Conservation (phyloP, 805 yeast species). For the Candida palmyrensis region DNA sequence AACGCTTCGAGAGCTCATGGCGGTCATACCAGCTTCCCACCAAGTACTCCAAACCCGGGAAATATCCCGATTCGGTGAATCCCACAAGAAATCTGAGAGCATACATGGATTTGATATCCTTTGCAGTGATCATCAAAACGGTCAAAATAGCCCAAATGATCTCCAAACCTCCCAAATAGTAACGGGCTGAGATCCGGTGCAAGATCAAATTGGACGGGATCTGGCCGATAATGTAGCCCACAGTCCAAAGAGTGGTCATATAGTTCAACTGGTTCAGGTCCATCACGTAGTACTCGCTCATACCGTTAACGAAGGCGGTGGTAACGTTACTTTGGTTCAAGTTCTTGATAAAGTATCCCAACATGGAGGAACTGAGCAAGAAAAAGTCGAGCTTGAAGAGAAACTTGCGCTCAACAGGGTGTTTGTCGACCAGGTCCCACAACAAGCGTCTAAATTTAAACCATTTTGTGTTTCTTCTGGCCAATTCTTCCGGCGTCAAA, state of each 20-base stretch:
- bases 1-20: slow-evolving; percentile 23
- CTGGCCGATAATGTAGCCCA: slow-evolving; percentile 49
- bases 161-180: slow-evolving; percentile 31
- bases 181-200: slow-evolving; percentile 31
- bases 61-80: slow-evolving; percentile 43
- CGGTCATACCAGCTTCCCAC: slow-evolving; percentile 14
- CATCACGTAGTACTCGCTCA: slow-evolving; percentile 41
- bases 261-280: slow-evolving; percentile 40
- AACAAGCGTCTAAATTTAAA: slow-evolving; percentile 20
- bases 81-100: slow-evolving; percentile 37
- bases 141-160: slow-evolving; percentile 27
- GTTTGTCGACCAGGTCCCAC: slow-evolving; percentile 36
- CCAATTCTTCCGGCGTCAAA: slow-evolving; percentile 16
- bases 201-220: slow-evolving; percentile 41
- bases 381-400: slow-evolving; percentile 36
- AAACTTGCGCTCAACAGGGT: slow-evolving; percentile 30
- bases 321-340: slow-evolving; percentile 38
- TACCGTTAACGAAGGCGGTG: slow-evolving; percentile 44
- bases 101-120: slow-evolving; percentile 18
- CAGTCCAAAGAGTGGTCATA: slow-evolving; percentile 40
- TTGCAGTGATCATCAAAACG: slow-evolving; percentile 20
- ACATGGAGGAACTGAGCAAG: slow-evolving; percentile 50
- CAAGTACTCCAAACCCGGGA: slow-evolving; percentile 57
- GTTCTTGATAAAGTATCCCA: slow-evolving; percentile 46
- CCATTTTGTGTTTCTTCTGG: slow-evolving; percentile 14